Conservation (phyloP, 345 rosid genomes). For the Euphorbia pulcherrima region DNA sequence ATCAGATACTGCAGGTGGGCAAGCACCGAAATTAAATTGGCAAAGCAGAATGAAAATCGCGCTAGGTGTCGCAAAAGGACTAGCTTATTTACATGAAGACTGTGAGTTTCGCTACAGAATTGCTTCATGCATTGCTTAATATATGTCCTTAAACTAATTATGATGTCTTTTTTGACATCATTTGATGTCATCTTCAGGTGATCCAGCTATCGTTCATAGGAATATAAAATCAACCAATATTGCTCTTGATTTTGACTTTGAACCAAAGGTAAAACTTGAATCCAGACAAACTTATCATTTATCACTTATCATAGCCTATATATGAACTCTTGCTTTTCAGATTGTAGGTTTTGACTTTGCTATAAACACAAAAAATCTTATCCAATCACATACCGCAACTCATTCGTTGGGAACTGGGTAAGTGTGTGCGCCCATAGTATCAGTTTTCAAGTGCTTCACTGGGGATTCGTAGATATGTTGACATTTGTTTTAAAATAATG, state of each 20-base stretch:
- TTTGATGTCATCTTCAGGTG: slow-evolving; percentile 13
- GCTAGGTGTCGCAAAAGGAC: background rate
- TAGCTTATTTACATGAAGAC: slow-evolving; percentile 14
- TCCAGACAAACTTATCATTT: background rate
- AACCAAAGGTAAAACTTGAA: slow-evolving; percentile 23
- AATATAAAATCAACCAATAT: slow-evolving; percentile 18
- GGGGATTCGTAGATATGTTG: no score
- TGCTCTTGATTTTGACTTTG: slow-evolving; percentile 23
- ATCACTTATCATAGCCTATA: background rate
- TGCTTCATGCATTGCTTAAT: background rate
- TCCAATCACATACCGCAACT: no score
- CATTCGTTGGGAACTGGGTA: background rate
- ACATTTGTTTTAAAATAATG: no score
- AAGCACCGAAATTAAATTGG: slow-evolving; percentile 11
- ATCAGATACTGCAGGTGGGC: slow-evolving; percentile 53
- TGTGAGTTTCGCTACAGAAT: no score
- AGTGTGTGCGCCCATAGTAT: background rate
- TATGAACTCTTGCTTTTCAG: slow-evolving; percentile 6
- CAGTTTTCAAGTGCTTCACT: no score
- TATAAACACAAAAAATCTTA: background rate
- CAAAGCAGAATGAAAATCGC: slow-evolving; percentile 16
- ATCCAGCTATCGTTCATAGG: slow-evolving; percentile 24
- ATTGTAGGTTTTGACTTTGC: slow-evolving; percentile 9
- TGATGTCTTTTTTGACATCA: no score
- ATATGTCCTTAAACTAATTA: no score